phyloP scores from a whole-genome alignment of 2,329 filamentous ascomycete species.

The Chalara sp. region DNA sequence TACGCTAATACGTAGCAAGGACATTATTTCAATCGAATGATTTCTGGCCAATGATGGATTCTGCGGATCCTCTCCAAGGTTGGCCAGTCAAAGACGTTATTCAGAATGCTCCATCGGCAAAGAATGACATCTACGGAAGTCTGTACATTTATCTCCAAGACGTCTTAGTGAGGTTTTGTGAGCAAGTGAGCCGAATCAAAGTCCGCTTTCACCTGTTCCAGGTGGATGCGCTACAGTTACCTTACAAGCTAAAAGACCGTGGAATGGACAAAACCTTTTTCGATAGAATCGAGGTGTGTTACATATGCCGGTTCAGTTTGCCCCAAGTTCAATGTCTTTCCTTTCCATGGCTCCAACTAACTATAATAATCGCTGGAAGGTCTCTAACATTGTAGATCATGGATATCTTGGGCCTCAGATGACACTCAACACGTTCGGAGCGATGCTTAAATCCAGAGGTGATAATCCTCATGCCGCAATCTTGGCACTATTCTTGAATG shows the following conservation, averaged over 20 bases:
- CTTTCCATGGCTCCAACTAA: not conserved
- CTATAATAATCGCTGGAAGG: not conserved
- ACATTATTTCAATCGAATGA: slow-evolving; percentile 27
- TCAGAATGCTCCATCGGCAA: not conserved
- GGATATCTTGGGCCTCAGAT: not conserved
- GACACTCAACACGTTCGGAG: not conserved
- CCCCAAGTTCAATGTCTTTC: too few species aligned
- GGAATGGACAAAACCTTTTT: not conserved
- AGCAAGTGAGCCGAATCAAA: not conserved
- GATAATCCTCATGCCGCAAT: not conserved
- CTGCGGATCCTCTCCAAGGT: slow-evolving; percentile 29
- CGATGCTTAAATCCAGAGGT: not conserved
- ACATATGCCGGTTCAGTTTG: not conserved
- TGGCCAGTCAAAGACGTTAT: slow-evolving; percentile 21
- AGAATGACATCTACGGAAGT: slow-evolving; percentile 3
- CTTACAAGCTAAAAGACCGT: not conserved
- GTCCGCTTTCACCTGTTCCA: slow-evolving; percentile 1
- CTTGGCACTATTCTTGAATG: not conserved
- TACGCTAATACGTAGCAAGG: slow-evolving; percentile 15
- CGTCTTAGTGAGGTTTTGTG: not conserved
- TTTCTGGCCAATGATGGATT: slow-evolving; percentile 32
- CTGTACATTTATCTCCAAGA: slow-evolving; percentile 1
- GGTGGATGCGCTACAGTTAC: not conserved
- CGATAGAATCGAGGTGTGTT: slow-evolving; percentile 3
- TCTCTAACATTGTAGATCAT: not conserved